Conservation (phyloP, 2,329 filamentous ascomycete species). For the Verticillium tricorpus region DNA sequence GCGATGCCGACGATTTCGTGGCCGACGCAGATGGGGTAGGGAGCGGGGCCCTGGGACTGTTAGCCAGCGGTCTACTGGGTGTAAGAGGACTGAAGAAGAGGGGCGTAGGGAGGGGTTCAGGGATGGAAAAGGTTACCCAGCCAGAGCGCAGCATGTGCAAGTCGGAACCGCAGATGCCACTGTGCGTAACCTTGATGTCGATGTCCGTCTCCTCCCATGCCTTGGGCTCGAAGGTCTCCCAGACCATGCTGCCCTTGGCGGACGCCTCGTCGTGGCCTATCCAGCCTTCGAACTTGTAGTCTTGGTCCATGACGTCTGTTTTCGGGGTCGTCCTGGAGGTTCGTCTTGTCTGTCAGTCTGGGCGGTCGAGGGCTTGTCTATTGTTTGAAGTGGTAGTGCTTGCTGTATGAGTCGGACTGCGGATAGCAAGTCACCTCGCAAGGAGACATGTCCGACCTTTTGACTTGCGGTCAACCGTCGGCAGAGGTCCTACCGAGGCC, state of each 20-base stretch:
- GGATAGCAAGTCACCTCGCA: background rate
- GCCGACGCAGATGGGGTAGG: constrained; percentile 14
- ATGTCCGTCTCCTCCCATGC: constrained; percentile 60
- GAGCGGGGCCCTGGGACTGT: constrained; percentile 6
- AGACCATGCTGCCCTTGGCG: constrained; percentile 47
- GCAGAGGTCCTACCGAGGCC: background rate
- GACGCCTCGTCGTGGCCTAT: constrained; percentile 35
- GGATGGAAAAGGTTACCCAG: constrained; percentile 33
- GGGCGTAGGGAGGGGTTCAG: background rate
- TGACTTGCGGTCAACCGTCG: background rate
- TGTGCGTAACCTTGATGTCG: constrained; percentile 62
- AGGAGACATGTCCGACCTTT: background rate
- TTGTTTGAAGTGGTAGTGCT: background rate
- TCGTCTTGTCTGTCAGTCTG: background rate
- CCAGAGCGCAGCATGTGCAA: constrained; percentile 54
- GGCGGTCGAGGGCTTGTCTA: too few species aligned
- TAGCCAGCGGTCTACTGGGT: background rate
- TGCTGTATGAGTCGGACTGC: background rate
- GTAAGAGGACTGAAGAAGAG: too few species aligned
- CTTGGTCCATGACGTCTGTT: constrained; percentile 21
- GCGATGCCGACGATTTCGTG: constrained; percentile 43
- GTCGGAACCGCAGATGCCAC: constrained; percentile 61
- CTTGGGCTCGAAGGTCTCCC: constrained; percentile 57
- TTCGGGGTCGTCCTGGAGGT: background rate
- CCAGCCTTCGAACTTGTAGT: constrained; percentile 49